Conservation (phyloP, 345 rosid genomes). For the Geranium rotundifolium region DNA sequence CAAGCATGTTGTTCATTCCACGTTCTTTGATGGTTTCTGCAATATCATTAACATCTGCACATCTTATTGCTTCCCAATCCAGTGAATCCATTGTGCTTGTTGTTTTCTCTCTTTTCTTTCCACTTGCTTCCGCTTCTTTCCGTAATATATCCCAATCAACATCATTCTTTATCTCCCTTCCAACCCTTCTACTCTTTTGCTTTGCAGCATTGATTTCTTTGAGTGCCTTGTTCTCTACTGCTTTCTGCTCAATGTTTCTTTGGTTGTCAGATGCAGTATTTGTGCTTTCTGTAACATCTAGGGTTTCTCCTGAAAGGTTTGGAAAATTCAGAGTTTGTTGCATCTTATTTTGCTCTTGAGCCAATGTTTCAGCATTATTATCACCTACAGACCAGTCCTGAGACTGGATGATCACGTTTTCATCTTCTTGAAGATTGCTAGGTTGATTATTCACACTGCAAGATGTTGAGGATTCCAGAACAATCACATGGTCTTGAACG, state of each 20-base stretch:
- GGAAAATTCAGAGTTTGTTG: background rate
- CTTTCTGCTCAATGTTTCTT: conserved; percentile 19
- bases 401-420: conserved; percentile 2
- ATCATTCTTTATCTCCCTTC: conserved; percentile 33
- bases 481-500: background rate
- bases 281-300: conserved; percentile 32
- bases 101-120: conserved; percentile 43
- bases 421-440: conserved; percentile 5
- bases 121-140: conserved; percentile 37
- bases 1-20: conserved; percentile 87
- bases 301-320: conserved; percentile 1
- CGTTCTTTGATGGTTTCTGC: conserved; percentile 72
- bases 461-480: background rate
- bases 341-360: conserved; percentile 12
- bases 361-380: conserved; percentile 12
- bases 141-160: conserved; percentile 83
- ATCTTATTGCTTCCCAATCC: conserved; percentile 82
- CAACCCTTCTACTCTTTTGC: conserved; percentile 36
- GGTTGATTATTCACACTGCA: conserved; percentile 1
- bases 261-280: conserved; percentile 10
- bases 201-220: conserved; percentile 20
- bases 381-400: conserved; percentile 4
- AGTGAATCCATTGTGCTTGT: conserved; percentile 59
- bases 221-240: conserved; percentile 22
- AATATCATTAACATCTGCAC: conserved; percentile 43